These are phyloP conservation scores for Starmerella kuoi DNA, from an alignment of 805 yeast species.

Conservation along the genomic window DNA sequence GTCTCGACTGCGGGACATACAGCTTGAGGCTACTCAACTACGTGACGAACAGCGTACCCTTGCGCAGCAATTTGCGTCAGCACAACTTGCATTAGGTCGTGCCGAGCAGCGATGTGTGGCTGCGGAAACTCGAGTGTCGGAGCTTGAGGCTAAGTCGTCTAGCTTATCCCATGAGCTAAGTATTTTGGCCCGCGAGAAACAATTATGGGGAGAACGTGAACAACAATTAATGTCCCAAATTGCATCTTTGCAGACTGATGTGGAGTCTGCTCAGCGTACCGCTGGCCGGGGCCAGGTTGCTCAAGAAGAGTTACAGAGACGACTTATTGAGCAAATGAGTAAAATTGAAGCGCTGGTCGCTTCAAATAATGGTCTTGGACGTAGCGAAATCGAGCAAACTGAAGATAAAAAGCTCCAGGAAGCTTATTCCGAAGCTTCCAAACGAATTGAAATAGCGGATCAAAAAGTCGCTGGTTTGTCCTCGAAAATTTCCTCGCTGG, in stretches of 20 bases:
- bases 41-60: slow-evolving; percentile 21
- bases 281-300: slow-evolving; percentile 2
- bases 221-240: slow-evolving; percentile 4
- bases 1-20: slow-evolving; percentile 26
- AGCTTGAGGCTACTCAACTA: slow-evolving; percentile 24
- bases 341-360: slow-evolving; percentile 13
- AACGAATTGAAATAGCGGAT: no score
- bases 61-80: background rate
- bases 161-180: background rate
- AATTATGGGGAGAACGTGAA: slow-evolving; percentile 4
- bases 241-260: slow-evolving; percentile 18
- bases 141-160: background rate
- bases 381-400: background rate
- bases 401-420: no score
- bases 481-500: background rate
- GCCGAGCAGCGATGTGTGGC: slow-evolving; percentile 6
- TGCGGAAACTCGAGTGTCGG: background rate
- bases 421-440: no score
- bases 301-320: slow-evolving; percentile 10
- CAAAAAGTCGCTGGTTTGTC: background rate
- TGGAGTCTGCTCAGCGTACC: slow-evolving; percentile 1
- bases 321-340: slow-evolving; percentile 11
- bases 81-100: slow-evolving; percentile 1
- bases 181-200: background rate
- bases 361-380: background rate